Evolutionary conservation across 2,329 filamentous ascomycete genomes (phyloP), one percentile per base, ranked within the genome.

Genomic region (Fusarium burgessii): DNA sequence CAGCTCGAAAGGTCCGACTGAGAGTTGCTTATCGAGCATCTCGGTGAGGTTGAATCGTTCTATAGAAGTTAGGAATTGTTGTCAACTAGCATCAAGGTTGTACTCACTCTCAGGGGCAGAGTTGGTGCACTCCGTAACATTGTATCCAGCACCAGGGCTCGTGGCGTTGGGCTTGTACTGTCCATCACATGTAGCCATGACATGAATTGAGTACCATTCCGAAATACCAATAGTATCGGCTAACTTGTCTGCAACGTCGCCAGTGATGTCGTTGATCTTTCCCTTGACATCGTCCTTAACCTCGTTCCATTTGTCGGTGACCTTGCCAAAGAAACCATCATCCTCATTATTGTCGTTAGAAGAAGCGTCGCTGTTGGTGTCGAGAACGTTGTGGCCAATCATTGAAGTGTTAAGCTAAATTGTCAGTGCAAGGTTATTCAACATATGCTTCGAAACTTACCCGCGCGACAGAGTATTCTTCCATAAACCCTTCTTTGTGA

Each of bases 141-240:
- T 85, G 63, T 82, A 80, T 64, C 79, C 79, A 17, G 80, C 76
- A 29, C 74, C 74, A 6, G 77, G 70, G 12, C 60, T 77, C 6
- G 83, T 84, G 3, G 80, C 79, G 57, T 85, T 84, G 33, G 84
- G 83, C 42, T 79, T 78, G 68, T 81, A 87, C 70, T 80, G 70
- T 49, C 85, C 85, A 72, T 85, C 78, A 75, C 85, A 87, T 7
- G 79, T 76, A 41, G 81, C 80, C 83, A 85, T 83, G 71, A 87
- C 70, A 68, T 87, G 85, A 33, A 87, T 66, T 18, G 84, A 86
- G 71, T 87, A 87, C 85, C 85, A 87, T 65, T 87, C 79, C 2
- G 82, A 80, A 59, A 87, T 82, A 27, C 85, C 84, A 32, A 87
- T 77, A n/a, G 80, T 78, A 15, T 81, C 78, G 51, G 81, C 78